A percentile compares a stretch with the other conserved stretches of the same genome.
These are phyloP conservation scores for Yamadazyma sp. DNA, from an alignment of 1,139 yeast species.

Conservation along the genomic window DNA sequence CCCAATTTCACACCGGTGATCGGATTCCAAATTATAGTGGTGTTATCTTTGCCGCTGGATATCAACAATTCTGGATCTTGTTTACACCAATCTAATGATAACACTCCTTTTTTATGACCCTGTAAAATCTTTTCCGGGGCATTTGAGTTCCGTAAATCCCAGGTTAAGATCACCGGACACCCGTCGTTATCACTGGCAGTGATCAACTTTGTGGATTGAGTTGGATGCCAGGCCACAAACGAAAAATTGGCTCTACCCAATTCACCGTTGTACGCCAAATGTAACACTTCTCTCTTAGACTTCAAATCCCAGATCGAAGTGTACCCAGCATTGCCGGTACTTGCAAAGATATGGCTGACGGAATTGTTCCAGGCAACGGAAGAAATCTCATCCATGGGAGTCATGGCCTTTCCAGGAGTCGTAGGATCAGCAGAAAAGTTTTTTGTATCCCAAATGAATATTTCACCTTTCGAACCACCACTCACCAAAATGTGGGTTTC, in stretches of 20 bases:
- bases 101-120: constrained; percentile 87
- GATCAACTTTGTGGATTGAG: constrained; percentile 75
- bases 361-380: constrained; percentile 88
- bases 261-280: constrained; percentile 63
- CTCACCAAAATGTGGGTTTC: constrained; percentile 76
- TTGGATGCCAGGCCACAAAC: constrained; percentile 86
- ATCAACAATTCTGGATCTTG: constrained; percentile 77
- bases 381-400: constrained; percentile 80
- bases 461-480: constrained; percentile 86
- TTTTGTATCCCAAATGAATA: constrained; percentile 85
- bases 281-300: constrained; percentile 84
- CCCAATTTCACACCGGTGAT: constrained; percentile 67
- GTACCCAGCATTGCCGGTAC: constrained; percentile 80
- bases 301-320: constrained; percentile 94
- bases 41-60: constrained; percentile 90
- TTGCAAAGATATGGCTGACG: constrained; percentile 85
- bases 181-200: constrained; percentile 86
- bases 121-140: constrained; percentile 76
- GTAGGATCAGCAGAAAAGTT: constrained; percentile 56
- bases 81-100: constrained; percentile 91
- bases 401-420: constrained; percentile 75
- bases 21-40: constrained; percentile 91
- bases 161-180: constrained; percentile 77
- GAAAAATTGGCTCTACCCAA: constrained; percentile 61
- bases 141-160: constrained; percentile 94